Evolutionary conservation across 2,329 filamentous ascomycete genomes (phyloP), one percentile per base, ranked within the genome.

Genomic region (Fusarium sp.): DNA sequence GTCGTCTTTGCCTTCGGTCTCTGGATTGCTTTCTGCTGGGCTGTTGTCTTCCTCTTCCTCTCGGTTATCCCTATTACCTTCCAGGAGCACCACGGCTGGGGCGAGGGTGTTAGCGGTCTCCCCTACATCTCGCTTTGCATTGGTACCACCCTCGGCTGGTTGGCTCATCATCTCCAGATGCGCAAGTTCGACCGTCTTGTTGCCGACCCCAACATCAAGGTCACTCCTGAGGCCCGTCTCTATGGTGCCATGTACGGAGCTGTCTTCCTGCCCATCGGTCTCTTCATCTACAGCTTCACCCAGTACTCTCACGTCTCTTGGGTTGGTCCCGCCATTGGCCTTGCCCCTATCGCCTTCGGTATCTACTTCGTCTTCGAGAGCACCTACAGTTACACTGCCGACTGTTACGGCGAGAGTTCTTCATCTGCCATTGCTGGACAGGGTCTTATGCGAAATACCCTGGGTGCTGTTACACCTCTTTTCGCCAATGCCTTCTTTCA

Each of bases 1-100:
- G 68, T 71, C 3, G 68, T 71, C 21, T 67, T 71, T 45, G 68
- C 68, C 2, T 71, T 71, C 24, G 68, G 68, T 24, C 62, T 71
- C 14, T 71, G 68, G 68, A 71, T 71, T 7, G 68, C 68, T 3
- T 71, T 71, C 50, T 71, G 68, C 38, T 71, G 68, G 68, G 68
- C 68, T 21, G 68, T 71, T 3, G 68, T 71, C 21, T 71, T 71
- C 38, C 62, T 71, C 8, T 71, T 71, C 44, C 68, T 71, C 0
- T 71, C 68, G 0, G 68, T 71, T 3, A 71, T 71, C 5, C 68
- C 68, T 5, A 69, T 69, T 11, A 69, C 67, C 1, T 69, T 69
- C 32, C 61, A 62, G 15, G 67, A 69, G 49, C 43, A 69, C 14
- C 67, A 69, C 7, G 67, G 67, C 1, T 69, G 67, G 67, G 51